Evolutionary conservation across 2,329 filamentous ascomycete genomes (phyloP).

Genomic region (Botrytis elliptica): DNA sequence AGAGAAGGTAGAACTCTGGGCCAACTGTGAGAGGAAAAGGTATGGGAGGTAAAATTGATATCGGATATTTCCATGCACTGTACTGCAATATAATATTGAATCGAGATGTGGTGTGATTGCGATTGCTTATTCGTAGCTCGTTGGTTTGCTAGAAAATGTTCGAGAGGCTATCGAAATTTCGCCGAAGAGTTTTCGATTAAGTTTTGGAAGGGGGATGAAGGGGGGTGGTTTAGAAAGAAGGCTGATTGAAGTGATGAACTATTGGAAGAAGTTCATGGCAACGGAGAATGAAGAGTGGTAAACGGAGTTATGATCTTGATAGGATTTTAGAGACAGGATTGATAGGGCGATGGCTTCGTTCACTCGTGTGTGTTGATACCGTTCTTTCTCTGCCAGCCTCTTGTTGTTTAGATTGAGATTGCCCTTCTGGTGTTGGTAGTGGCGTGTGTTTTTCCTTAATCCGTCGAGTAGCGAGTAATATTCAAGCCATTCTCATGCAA

Average conservation of each 20-base stretch:
- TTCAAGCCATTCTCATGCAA: not conserved
- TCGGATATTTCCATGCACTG: not conserved
- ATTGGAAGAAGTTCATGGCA: slow-evolving; percentile 12
- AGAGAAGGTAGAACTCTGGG: not conserved
- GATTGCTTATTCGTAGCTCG: not conserved
- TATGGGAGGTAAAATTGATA: not conserved
- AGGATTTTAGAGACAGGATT: not conserved
- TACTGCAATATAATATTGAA: not conserved
- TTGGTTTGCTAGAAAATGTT: not conserved
- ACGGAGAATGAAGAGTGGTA: not conserved
- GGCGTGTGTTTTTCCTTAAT: not conserved
- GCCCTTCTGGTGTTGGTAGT: not conserved
- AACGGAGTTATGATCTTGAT: not conserved
- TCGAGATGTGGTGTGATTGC: not conserved
- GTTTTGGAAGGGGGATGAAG: not conserved
- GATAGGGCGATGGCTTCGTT: not conserved
- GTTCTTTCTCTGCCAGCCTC: not conserved
- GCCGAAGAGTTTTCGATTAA: not conserved
- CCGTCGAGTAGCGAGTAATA: not conserved
- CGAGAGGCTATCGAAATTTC: not conserved
- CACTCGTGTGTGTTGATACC: not conserved
- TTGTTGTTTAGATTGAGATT: not conserved
- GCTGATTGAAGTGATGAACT: slow-evolving; percentile 13
- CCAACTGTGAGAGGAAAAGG: slow-evolving; percentile 18
- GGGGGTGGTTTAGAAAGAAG: slow-evolving; percentile 10